Conservation (phyloP, 164 flowering plant genomes). For the Santalum album region DNA sequence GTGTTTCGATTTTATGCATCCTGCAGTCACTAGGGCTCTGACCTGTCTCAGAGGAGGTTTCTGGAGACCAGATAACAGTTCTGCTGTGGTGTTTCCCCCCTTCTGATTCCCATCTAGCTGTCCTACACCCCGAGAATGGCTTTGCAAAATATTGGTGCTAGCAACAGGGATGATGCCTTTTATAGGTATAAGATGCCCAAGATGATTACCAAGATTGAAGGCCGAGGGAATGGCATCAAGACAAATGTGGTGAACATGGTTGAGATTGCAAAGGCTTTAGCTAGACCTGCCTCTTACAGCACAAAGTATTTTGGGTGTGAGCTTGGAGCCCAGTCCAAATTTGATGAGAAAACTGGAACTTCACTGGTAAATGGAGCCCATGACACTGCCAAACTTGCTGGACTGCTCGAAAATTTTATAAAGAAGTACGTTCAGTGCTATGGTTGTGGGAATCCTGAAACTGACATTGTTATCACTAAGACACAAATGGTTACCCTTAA, state of each 20-base stretch:
- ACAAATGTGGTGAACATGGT: slow-evolving; percentile 90
- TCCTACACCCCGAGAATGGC: slow-evolving; percentile 48
- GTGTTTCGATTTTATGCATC: slow-evolving; percentile 16
- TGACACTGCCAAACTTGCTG: slow-evolving; percentile 79
- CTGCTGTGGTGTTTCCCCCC: background rate
- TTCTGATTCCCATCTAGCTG: background rate
- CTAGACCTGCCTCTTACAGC: slow-evolving; percentile 81
- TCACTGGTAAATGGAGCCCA: slow-evolving; percentile 85
- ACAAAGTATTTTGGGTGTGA: slow-evolving; percentile 90
- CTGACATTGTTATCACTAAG: slow-evolving; percentile 68
- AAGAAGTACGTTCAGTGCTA: slow-evolving; percentile 92
- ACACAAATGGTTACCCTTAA: slow-evolving; percentile 74
- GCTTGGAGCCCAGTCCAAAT: slow-evolving; percentile 92
- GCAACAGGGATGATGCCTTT: slow-evolving; percentile 91
- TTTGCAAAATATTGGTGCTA: slow-evolving; percentile 85
- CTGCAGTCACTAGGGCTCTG: background rate
- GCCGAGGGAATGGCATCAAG: slow-evolving; percentile 93
- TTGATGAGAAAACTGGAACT: slow-evolving; percentile 80
- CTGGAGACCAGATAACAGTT: background rate
- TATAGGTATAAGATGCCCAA: slow-evolving; percentile 95
- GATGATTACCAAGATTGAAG: slow-evolving; percentile 91
- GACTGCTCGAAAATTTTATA: slow-evolving; percentile 79
- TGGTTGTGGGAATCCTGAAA: slow-evolving; percentile 94
- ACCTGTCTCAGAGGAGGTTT: background rate
- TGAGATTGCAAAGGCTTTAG: slow-evolving; percentile 84